phyloP scores from a whole-genome alignment of 441 rosid species.

The Pelargonium citronellum region DNA sequence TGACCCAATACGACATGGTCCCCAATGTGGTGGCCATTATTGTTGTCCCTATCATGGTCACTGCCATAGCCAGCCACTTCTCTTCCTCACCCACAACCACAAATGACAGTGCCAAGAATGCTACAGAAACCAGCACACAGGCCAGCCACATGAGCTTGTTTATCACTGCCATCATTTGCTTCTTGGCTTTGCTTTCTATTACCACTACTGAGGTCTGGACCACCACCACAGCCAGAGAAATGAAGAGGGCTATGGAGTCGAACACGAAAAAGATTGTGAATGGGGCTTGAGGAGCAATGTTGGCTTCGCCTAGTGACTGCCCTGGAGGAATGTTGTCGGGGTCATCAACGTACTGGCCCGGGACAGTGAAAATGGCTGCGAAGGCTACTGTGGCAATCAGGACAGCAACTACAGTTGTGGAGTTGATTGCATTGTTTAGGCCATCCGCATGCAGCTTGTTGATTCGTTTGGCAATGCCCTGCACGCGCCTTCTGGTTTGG shows the following conservation, averaged over 20 bases:
- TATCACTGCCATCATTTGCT: constrained; percentile 81
- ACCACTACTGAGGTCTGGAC: constrained; percentile 92
- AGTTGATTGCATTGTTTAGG: constrained; percentile 88
- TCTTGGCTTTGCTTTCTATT: constrained; percentile 82
- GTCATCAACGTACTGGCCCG: constrained; percentile 66
- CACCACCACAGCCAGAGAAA: constrained; percentile 82
- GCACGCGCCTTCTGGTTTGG: constrained; percentile 65
- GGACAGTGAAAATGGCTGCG: constrained; percentile 90
- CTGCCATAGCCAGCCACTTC: constrained; percentile 60
- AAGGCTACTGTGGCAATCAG: constrained; percentile 87
- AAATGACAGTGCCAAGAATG: constrained; percentile 64
- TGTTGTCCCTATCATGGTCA: constrained; percentile 62
- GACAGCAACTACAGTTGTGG: constrained; percentile 84
- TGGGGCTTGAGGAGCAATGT: constrained; percentile 48
- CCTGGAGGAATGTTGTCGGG: constrained; percentile 36
- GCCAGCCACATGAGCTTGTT: constrained; percentile 96
- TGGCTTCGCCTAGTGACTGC: constrained; percentile 64
- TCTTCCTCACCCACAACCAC: constrained; percentile 67
- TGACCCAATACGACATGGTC: constrained; percentile 84
- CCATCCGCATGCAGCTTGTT: constrained; percentile 85
- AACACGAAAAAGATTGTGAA: constrained; percentile 74
- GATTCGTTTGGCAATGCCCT: constrained; percentile 71
- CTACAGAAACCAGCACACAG: constrained; percentile 66
- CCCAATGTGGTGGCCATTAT: constrained; percentile 80
- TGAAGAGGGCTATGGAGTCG: constrained; percentile 80